Base-by-base conservation (phyloP, 1,139 yeast species). In the Geotrichum histeridarum region DNA sequence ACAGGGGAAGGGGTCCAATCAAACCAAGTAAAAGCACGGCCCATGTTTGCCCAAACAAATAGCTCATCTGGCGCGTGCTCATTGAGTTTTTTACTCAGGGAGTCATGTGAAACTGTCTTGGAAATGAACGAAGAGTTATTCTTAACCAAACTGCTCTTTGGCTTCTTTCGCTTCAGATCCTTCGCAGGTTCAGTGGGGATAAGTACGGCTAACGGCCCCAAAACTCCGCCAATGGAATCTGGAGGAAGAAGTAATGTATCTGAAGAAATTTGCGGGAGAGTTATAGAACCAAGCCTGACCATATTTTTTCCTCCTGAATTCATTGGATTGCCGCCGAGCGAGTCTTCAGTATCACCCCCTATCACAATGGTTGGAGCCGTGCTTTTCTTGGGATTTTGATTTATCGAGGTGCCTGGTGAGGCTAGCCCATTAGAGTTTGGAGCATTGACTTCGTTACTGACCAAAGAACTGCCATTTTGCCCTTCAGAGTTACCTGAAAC, bases 91-190 rank as follows among this genome's bases (percentile, higher is more conserved):
- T 65, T 66, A 12, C 64, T 58, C 48, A 68, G 63, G 32, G 63
- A 60, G 44, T 73, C 76, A 51, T 69, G 71, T n/a, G 70, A 66
- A 37, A 73, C 64, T 7, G 74, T 65, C 35, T 75, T 64, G 9
- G 73, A 67, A 11, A 73, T 65, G 54, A 70, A 73, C 18, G 75
- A 67, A 12, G 74, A 68, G 51, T 69, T 72, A 64, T 70, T 72
- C 57, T 71, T 73, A 8, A 68, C 61, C 56, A 72, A 61, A 47
- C 64, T 66, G 57, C 61, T 67, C 51, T 69, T 65, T 30, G 73
- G 72, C 54, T 67, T 66, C 42, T 59, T 58, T 22, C 58, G 54
- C 55, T 64, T 66, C 18, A 30, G 14, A 6, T 43, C 53, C 32
- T 50, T 50, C 1, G 32, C 12, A 17, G 41, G 33, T 18, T 36